Percentiles rank a stretch among this genome's conserved stretches.
Conservation (phyloP, 129 eudicot genomes). For the Kitagawia praeruptora region DNA sequence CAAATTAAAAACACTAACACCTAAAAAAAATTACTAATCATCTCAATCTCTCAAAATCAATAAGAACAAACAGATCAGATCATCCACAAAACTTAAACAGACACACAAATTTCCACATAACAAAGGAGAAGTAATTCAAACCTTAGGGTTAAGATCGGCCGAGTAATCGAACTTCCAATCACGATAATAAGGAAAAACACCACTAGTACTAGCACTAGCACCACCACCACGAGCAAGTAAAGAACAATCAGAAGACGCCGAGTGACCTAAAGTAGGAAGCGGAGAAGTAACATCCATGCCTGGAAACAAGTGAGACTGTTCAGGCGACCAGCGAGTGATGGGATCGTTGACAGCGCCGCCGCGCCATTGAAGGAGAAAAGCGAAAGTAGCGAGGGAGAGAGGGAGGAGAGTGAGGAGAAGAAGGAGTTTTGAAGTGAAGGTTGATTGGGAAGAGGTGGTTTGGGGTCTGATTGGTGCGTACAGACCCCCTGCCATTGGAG, state of each 20-base stretch:
- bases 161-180: constrained; percentile 71
- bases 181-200: constrained; percentile 58
- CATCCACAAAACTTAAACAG: not conserved
- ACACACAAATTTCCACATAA: not conserved
- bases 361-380: constrained; percentile 66
- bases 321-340: constrained; percentile 70
- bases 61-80: not conserved
- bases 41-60: not conserved
- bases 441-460: constrained; percentile 15
- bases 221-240: constrained; percentile 26
- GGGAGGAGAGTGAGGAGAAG: constrained; percentile 38
- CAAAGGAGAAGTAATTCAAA: not conserved
- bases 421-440: constrained; percentile 33
- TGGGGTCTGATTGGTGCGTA: constrained; percentile 22
- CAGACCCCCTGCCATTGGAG: constrained; percentile 14
- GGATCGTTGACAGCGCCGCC: constrained; percentile 65
- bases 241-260: constrained; percentile 43
- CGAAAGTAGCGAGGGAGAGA: constrained; percentile 30
- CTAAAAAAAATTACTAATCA: not conserved
- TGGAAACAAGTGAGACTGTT: constrained; percentile 59
- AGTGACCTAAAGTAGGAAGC: constrained; percentile 41
- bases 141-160: constrained; percentile 88
- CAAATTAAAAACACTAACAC: not conserved
- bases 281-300: constrained; percentile 76
- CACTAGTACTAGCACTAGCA: constrained; percentile 32